Percentiles rank a stretch among this genome's conserved stretches.
phyloP scores from a whole-genome alignment of 305 asterid genomes.

The Rubia peregrina region DNA sequence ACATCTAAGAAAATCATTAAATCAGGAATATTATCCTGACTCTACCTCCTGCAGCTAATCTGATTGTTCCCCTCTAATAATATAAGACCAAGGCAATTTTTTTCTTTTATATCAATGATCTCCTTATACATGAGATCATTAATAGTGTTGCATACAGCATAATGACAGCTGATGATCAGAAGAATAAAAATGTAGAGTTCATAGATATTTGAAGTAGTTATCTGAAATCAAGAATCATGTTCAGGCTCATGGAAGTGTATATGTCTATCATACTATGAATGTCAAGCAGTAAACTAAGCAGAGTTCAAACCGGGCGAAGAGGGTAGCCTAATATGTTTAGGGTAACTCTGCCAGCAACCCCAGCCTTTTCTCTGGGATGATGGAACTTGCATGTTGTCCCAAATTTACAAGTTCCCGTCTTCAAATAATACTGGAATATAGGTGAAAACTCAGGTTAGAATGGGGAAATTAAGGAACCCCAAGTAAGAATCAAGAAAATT shows the following conservation, averaged over 20 bases:
- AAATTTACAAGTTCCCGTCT: slow-evolving; percentile 97
- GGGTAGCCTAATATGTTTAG: slow-evolving; percentile 91
- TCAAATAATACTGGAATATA: slow-evolving; percentile 66
- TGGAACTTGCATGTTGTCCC: slow-evolving; percentile 96
- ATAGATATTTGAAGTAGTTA: background rate
- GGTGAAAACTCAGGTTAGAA: slow-evolving; percentile 14
- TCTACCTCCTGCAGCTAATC: background rate
- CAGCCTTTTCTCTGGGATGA: slow-evolving; percentile 96
- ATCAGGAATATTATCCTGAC: background rate
- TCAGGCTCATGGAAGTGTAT: background rate
- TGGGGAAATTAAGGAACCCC: background rate
- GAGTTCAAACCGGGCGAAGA: slow-evolving; percentile 68
- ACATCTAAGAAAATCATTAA: background rate
- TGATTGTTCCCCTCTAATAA: background rate
- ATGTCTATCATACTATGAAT: background rate
- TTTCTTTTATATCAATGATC: background rate
- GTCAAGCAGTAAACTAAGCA: slow-evolving; percentile 8
- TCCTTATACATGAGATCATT: background rate
- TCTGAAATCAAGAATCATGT: background rate
- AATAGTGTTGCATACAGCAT: background rate
- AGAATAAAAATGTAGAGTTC: background rate
- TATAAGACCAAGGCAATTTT: background rate
- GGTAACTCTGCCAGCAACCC: slow-evolving; percentile 77
- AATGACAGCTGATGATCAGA: background rate
- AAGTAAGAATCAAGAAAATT: slow-evolving; percentile 5